These are phyloP conservation scores for Scheffersomyces coipomensis DNA, from an alignment of 805 yeast species.

Conservation along the genomic window DNA sequence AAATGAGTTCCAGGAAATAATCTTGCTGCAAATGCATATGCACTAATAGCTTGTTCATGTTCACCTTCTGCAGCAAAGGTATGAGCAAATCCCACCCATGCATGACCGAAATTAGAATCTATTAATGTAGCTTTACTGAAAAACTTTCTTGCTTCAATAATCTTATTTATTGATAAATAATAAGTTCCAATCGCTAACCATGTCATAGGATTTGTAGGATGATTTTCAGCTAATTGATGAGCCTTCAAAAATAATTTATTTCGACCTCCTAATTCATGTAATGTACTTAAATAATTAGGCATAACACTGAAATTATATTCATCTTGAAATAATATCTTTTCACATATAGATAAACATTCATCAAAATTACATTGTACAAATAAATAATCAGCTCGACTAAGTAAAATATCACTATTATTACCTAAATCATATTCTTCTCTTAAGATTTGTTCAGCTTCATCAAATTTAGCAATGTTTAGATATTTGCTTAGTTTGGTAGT, in stretches of 20 bases:
- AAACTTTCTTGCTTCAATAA: conserved; percentile 80
- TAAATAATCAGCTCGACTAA: conserved; percentile 65
- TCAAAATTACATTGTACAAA: conserved; percentile 78
- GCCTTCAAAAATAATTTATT: conserved; percentile 78
- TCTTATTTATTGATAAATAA: conserved; percentile 70
- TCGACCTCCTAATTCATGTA: conserved; percentile 80
- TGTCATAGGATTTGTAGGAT: conserved; percentile 78
- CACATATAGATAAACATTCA: conserved; percentile 74
- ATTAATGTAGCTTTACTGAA: conserved; percentile 87
- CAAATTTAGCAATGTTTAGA: conserved; percentile 52
- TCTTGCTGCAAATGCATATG: conserved; percentile 93
- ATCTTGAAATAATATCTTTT: conserved; percentile 55
- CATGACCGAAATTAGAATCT: conserved; percentile 87
- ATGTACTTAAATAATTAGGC: conserved; percentile 78
- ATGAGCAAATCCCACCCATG: conserved; percentile 98
- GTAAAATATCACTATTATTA: conserved; percentile 66
- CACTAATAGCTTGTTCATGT: conserved; percentile 97
- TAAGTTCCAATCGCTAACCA: conserved; percentile 94
- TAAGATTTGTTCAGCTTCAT: conserved; percentile 65
- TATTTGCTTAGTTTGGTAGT: conserved; percentile 75
- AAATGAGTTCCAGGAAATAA: conserved; percentile 88
- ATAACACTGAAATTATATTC: conserved; percentile 67
- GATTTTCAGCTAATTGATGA: conserved; percentile 80
- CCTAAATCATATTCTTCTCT: conserved; percentile 70
- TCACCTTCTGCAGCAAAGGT: conserved; percentile 98